Conservation (phyloP, 345 rosid species). For the Hypericum perforatum region DNA sequence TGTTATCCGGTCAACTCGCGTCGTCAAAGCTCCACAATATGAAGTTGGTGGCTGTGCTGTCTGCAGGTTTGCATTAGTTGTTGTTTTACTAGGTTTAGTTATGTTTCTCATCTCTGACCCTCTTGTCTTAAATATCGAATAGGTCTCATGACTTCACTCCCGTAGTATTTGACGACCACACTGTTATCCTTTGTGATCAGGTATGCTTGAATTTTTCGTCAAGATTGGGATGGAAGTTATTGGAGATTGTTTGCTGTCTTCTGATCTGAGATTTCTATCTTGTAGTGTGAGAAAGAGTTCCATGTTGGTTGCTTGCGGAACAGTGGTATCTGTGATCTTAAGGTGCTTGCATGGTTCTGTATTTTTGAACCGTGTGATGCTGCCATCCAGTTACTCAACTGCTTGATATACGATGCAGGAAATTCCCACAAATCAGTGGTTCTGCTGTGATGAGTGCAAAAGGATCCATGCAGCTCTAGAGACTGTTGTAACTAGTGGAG, state of each 20-base stretch:
- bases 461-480: constrained; percentile 51
- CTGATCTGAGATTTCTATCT: not conserved
- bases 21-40: constrained; percentile 60
- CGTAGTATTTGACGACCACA: constrained; percentile 60
- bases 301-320: constrained; percentile 85
- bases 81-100: not conserved
- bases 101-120: not conserved
- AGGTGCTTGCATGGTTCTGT: constrained; percentile 39
- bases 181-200: constrained; percentile 92
- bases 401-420: constrained; percentile 33
- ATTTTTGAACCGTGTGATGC: constrained; percentile 5
- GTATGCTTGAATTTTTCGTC: constrained; percentile 30
- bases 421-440: constrained; percentile 79
- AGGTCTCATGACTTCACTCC: constrained; percentile 78
- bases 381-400: constrained; percentile 8
- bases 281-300: constrained; percentile 79
- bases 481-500: constrained; percentile 51
- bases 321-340: constrained; percentile 63
- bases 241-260: not conserved
- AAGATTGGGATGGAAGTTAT: not conserved
- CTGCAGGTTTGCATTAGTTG: constrained; percentile 56
- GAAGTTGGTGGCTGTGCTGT: constrained; percentile 89
- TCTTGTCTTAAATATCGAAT: constrained; percentile 14
- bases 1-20: constrained; percentile 49
- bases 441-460: constrained; percentile 75